These are phyloP conservation scores for Leccinum subtestaceum DNA, from an alignment of 768 basidiomycete genomes.

Conservation along the genomic window DNA sequence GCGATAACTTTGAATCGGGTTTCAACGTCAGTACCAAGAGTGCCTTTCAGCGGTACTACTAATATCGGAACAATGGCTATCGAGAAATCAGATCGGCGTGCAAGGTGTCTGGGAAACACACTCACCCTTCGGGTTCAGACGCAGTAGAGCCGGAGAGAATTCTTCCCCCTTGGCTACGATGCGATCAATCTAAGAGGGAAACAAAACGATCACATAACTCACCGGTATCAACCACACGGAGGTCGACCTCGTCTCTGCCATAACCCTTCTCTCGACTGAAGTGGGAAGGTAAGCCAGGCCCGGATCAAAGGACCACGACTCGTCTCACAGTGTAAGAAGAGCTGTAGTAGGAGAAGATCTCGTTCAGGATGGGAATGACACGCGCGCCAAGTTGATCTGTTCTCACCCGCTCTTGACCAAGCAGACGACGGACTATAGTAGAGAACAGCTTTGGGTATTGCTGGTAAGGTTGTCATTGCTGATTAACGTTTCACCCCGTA, in stretches of 20 bases:
- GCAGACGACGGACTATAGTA: slow-evolving; percentile 62
- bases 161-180: slow-evolving; percentile 76
- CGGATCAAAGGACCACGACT: not conserved
- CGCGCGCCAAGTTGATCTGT: not conserved
- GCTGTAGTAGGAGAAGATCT: slow-evolving; percentile 32
- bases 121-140: slow-evolving; percentile 73
- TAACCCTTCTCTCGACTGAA: slow-evolving; percentile 80
- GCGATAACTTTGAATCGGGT: slow-evolving; percentile 79
- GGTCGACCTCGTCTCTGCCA: slow-evolving; percentile 68
- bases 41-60: slow-evolving; percentile 79
- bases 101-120: slow-evolving; percentile 3
- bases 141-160: slow-evolving; percentile 68
- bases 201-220: slow-evolving; percentile 10
- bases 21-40: slow-evolving; percentile 65
- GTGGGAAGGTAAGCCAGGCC: slow-evolving; percentile 3
- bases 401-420: slow-evolving; percentile 65
- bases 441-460: slow-evolving; percentile 72
- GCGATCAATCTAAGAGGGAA: not conserved
- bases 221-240: slow-evolving; percentile 68
- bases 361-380: not conserved
- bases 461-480: slow-evolving; percentile 3
- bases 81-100: not conserved
- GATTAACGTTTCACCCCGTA: not conserved
- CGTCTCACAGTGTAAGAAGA: slow-evolving; percentile 53
- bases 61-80: slow-evolving; percentile 78